phyloP scores from a whole-genome alignment of 2,329 filamentous ascomycete species.

The Dactylonectria macrodidyma region DNA sequence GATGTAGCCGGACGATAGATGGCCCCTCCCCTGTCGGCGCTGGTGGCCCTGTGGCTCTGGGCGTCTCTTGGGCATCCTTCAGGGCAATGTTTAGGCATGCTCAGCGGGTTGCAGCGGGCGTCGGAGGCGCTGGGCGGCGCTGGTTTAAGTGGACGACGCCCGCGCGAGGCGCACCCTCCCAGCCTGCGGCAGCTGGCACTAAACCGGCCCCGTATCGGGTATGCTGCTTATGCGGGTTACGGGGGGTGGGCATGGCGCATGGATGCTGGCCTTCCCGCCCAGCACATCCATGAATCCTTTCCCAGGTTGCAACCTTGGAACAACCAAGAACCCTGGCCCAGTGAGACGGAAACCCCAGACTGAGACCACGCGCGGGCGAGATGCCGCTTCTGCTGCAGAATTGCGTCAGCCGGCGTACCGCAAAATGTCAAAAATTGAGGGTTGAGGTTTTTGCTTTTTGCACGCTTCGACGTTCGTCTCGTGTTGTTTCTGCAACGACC shows the following conservation, averaged over 20 bases:
- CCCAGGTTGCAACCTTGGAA: background rate
- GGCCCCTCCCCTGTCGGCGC: conserved; percentile 9
- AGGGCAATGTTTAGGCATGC: background rate
- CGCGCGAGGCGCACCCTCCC: conserved; percentile 31
- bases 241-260: background rate
- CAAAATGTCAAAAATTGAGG: conserved; percentile 11
- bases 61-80: conserved; percentile 1
- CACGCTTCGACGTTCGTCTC: background rate
- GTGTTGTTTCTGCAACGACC: conserved; percentile 29
- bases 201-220: conserved; percentile 28
- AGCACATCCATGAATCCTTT: conserved; percentile 6
- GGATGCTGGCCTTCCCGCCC: conserved; percentile 17
- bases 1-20: conserved; percentile 10
- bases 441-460: conserved; percentile 15
- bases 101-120: conserved; percentile 22
- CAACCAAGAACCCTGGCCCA: no score
- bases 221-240: conserved; percentile 7
- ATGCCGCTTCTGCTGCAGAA: conserved; percentile 26
- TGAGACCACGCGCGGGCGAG: conserved; percentile 6
- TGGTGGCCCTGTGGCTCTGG: conserved; percentile 12
- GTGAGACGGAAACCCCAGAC: background rate
- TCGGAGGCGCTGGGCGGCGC: conserved; percentile 1
- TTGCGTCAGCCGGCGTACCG: conserved; percentile 32
- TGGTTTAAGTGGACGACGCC: conserved; percentile 19
- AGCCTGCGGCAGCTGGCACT: conserved; percentile 11